Conservation (phyloP, 1,139 yeast genomes). For the Yarrowia galli region DNA sequence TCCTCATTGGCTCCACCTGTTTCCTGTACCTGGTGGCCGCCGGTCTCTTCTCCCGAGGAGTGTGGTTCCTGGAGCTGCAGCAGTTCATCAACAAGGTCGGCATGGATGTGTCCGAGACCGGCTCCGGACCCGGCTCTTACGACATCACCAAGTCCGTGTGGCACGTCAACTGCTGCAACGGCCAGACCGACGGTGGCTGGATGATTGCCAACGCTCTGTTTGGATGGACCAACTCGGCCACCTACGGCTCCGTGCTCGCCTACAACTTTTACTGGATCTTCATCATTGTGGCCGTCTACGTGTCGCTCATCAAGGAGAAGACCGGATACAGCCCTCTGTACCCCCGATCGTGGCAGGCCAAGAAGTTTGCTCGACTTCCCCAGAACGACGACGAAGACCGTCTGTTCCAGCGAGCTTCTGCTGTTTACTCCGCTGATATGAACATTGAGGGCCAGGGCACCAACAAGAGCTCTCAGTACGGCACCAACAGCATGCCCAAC, state of each 20-base stretch:
- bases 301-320: constrained; percentile 66
- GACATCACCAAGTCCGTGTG: constrained; percentile 80
- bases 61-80: constrained; percentile 88
- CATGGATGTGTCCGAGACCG: constrained; percentile 86
- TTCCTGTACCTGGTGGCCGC: constrained; percentile 87
- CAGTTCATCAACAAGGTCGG: constrained; percentile 73
- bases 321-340: constrained; percentile 49
- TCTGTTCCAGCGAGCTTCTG: constrained; percentile 37
- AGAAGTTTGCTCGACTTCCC: constrained; percentile 39
- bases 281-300: constrained; percentile 61
- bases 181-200: constrained; percentile 91
- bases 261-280: constrained; percentile 79
- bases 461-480: constrained; percentile 31
- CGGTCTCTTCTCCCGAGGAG: constrained; percentile 87
- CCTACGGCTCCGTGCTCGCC: constrained; percentile 84
- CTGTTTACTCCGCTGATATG: constrained; percentile 27
- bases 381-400: constrained; percentile 37
- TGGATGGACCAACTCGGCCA: constrained; percentile 97
- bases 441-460: constrained; percentile 16
- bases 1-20: constrained; percentile 85
- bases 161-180: constrained; percentile 98
- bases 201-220: constrained; percentile 87
- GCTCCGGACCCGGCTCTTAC: constrained; percentile 94
- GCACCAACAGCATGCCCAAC: constrained; percentile 16
- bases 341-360: constrained; percentile 43